Conservation (phyloP, 805 yeast species). For the Sugiyamaella smithiae region DNA sequence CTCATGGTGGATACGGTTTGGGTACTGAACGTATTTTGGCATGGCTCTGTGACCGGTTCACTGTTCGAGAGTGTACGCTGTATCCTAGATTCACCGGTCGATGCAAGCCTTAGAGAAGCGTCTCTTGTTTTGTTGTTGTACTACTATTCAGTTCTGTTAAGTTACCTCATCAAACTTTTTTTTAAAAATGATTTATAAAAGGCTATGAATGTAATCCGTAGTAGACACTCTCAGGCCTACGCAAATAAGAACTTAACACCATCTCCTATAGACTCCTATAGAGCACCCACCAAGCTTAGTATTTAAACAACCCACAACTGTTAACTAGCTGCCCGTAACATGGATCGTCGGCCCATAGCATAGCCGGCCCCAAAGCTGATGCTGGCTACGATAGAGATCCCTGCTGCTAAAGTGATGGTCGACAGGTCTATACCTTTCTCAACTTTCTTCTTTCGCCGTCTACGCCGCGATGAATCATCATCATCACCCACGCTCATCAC, state of each 20-base stretch:
- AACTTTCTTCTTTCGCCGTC: constrained; percentile 8
- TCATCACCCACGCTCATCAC: background rate
- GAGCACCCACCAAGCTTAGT: too few species aligned
- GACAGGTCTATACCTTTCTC: constrained; percentile 9
- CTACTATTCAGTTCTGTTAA: too few species aligned
- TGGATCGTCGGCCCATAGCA: constrained; percentile 23
- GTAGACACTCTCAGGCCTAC: background rate
- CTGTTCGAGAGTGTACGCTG: constrained; percentile 96
- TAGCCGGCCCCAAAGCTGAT: constrained; percentile 26
- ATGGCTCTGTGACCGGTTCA: constrained; percentile 96
- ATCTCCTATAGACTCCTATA: too few species aligned
- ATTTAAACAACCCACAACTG: too few species aligned
- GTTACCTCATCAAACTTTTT: too few species aligned
- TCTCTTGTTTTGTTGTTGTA: too few species aligned
- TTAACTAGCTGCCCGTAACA: too few species aligned
- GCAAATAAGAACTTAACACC: too few species aligned
- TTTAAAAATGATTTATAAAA: background rate
- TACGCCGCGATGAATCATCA: background rate
- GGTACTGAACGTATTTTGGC: constrained; percentile 98
- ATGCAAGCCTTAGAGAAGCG: constrained; percentile 75
- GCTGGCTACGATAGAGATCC: constrained; percentile 22
- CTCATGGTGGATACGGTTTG: constrained; percentile 98
- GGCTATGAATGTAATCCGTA: background rate
- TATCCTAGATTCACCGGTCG: constrained; percentile 98
- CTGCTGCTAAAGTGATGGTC: constrained; percentile 20